A percentile compares a stretch with the other conserved stretches of the same genome.
These are phyloP conservation scores for Scutellaria galericulata DNA, from an alignment of 257 asterid species.

Conservation along the genomic window DNA sequence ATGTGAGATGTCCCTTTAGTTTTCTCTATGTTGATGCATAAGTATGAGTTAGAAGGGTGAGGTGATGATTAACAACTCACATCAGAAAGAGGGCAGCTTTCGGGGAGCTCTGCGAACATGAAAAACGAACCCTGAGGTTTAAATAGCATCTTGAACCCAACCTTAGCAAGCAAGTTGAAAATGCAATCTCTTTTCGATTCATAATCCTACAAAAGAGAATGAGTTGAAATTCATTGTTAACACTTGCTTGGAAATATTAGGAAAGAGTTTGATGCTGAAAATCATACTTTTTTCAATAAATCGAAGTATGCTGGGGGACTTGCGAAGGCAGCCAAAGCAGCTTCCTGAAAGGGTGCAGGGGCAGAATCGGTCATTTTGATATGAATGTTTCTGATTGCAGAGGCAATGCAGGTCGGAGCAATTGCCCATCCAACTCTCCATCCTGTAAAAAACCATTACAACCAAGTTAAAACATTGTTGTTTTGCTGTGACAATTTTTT, in stretches of 20 bases:
- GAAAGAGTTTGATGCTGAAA: background rate
- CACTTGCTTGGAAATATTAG: background rate
- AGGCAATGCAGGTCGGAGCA: slow-evolving; percentile 74
- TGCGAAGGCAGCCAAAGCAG: slow-evolving; percentile 78
- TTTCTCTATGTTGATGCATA: background rate
- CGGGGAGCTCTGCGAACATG: slow-evolving; percentile 76
- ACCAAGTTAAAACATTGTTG: slow-evolving; percentile 17
- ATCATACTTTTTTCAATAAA: slow-evolving; percentile 57
- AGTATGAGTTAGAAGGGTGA: background rate
- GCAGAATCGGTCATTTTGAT: slow-evolving; percentile 74
- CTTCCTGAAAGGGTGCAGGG: slow-evolving; percentile 96
- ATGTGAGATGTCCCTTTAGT: background rate
- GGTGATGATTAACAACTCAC: slow-evolving; percentile 48
- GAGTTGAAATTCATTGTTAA: background rate
- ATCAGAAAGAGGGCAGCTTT: slow-evolving; percentile 69
- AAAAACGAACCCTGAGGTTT: slow-evolving; percentile 83
- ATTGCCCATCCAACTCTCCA: slow-evolving; percentile 99
- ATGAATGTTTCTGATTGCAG: slow-evolving; percentile 83
- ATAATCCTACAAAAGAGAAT: slow-evolving; percentile 59
- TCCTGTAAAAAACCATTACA: slow-evolving; percentile 49
- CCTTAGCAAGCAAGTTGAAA: slow-evolving; percentile 59
- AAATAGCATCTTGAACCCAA: slow-evolving; percentile 64
- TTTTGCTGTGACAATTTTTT: background rate
- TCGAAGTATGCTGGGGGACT: slow-evolving; percentile 65
- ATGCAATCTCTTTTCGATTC: slow-evolving; percentile 71